phyloP scores from a whole-genome alignment of 768 basidiomycete species.

The Mrakia gelida region DNA sequence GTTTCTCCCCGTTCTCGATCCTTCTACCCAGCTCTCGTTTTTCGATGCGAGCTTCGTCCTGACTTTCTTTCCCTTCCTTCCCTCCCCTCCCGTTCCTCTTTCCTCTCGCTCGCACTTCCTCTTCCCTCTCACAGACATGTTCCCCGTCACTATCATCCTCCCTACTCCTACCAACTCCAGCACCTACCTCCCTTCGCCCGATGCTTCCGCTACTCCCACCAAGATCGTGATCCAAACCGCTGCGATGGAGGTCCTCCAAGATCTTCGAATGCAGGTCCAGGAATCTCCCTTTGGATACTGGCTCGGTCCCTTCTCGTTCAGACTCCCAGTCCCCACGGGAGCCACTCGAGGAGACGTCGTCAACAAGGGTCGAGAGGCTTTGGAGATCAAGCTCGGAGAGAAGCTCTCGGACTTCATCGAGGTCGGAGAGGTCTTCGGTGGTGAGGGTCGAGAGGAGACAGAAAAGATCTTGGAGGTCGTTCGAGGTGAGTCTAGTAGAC shows the following conservation, averaged over 20 bases:
- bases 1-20: neutral
- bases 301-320: conserved; percentile 48
- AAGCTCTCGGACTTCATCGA: conserved; percentile 47
- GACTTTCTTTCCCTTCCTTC: conserved; percentile 24
- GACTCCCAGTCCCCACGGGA: conserved; percentile 35
- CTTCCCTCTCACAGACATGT: conserved; percentile 56
- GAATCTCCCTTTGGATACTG: conserved; percentile 49
- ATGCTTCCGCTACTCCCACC: conserved; percentile 16
- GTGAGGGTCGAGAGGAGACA: conserved; percentile 36
- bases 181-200: conserved; percentile 24
- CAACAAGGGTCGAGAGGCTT: conserved; percentile 39
- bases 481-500: conserved; percentile 39
- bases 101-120: conserved; percentile 26
- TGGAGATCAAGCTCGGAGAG: conserved; percentile 41
- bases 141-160: conserved; percentile 42
- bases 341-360: conserved; percentile 36
- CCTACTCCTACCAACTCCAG: conserved; percentile 28
- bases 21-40: neutral
- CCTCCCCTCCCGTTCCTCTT: conserved; percentile 27
- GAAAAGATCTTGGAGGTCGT: conserved; percentile 47
- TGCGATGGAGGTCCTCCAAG: conserved; percentile 42
- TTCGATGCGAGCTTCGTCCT: neutral
- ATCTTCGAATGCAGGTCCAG: conserved; percentile 45
- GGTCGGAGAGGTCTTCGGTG: conserved; percentile 46
- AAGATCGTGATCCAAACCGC: conserved; percentile 39